Conservation (phyloP, 805 yeast species). For the Candida corydali region DNA sequence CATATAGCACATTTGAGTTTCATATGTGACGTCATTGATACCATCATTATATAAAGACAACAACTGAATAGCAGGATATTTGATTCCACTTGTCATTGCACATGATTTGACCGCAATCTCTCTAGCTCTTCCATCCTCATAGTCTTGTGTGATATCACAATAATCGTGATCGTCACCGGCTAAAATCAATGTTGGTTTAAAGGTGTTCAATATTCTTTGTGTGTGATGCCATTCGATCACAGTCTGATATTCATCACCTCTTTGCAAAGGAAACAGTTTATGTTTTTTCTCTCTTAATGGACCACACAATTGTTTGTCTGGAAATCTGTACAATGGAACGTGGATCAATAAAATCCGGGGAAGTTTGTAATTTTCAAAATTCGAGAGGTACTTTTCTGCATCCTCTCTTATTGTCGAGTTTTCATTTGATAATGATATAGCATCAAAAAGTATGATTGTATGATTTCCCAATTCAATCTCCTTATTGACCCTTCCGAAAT, state of each 20-base stretch:
- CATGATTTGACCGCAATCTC: constrained; percentile 88
- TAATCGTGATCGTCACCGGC: constrained; percentile 98
- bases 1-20: constrained; percentile 51
- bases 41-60: constrained; percentile 57
- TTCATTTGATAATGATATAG: constrained; percentile 71
- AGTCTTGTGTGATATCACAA: constrained; percentile 67
- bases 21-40: constrained; percentile 15
- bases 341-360: constrained; percentile 78
- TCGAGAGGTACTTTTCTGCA: constrained; percentile 51
- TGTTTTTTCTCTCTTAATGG: constrained; percentile 61
- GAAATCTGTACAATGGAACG: constrained; percentile 79
- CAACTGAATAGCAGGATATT: constrained; percentile 81
- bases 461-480: constrained; percentile 62
- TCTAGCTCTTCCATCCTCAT: constrained; percentile 34
- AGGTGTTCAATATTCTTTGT: constrained; percentile 48
- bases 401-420: constrained; percentile 42
- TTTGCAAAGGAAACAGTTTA: constrained; percentile 58
- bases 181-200: constrained; percentile 68
- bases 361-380: constrained; percentile 19
- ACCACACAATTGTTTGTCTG: constrained; percentile 66
- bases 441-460: constrained; percentile 69
- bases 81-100: constrained; percentile 91
- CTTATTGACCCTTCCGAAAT: constrained; percentile 70
- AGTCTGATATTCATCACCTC: constrained; percentile 87
- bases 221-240: constrained; percentile 65